Evolutionary conservation across 768 basidiomycete genomes (phyloP), one percentile per base, ranked within the genome.

Genomic region (Paxillus ammoniavirescens): DNA sequence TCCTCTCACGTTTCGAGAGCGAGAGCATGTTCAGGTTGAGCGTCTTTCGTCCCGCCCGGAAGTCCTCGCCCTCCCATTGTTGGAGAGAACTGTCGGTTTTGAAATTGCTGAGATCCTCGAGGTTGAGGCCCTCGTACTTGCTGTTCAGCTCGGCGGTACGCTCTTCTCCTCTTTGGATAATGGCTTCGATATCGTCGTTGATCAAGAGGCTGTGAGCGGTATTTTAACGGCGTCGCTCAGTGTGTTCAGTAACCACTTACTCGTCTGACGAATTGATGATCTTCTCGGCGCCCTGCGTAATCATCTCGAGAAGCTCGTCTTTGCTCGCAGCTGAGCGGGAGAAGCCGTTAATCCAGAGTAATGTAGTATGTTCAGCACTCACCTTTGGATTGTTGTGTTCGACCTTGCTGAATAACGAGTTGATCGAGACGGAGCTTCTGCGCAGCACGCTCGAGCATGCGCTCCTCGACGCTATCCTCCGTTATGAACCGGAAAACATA

Each of bases 401-500:
- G 80, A 4, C 96, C 96, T 63, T 98, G 95, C 67, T 98, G 95
- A 54, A 98, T 98, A 56, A 98, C 96, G 10, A 98, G 78, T 72
- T 98, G 96, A 70, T 98, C 96, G 21, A 98, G 75, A 51, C 94
- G 81, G 50, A 98, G 77, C 73, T 98, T 98, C 74, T 98, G 96
- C 4, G 94, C 95, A 1, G 93, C 95, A 5, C 93, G 78, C 73
- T 97, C 95, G 30, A 97, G 73, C 81, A 98, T 95, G 35, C 94
- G 83, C 72, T 97, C 94, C 71, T 97, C 95, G 7, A 97, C 95
- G 52, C 92, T 94, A 44, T 89, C 91, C 73, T 96, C 92, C 0
- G 95, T 96, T 62, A 97, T 88, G 70, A 97, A 96, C n/a, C 95
- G 77, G 77, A 92, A 98, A 5, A 97, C 95, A 63, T 93, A 95